phyloP scores from a whole-genome alignment of 139 green algal genomes.

The Asterochloris sp. region DNA sequence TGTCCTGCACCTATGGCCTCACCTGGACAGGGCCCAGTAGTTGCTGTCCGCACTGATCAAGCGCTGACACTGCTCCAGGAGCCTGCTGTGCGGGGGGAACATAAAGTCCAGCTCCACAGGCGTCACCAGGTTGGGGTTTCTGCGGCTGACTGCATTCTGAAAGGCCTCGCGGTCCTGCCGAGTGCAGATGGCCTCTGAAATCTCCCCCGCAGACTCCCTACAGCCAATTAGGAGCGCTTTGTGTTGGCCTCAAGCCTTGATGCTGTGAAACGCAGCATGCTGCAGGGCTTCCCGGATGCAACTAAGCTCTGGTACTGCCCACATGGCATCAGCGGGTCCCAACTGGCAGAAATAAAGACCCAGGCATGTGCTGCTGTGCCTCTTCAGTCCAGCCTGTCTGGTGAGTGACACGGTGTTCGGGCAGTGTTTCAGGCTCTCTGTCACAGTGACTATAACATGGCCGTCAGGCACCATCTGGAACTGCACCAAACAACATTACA shows the following conservation, averaged over 20 bases:
- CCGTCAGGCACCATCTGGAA: neutral
- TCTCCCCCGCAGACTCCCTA: neutral
- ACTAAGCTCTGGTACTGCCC: neutral
- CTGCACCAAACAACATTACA: neutral
- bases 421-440: neutral
- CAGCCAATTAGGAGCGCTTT: neutral
- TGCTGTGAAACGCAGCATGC: neutral
- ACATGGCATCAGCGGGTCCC: too few species aligned
- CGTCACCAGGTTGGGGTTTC: constrained; percentile 6
- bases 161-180: constrained; percentile 5
- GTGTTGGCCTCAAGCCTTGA: neutral
- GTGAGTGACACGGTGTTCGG: neutral
- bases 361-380: neutral
- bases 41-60: constrained; percentile 13
- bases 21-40: constrained; percentile 8
- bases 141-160: constrained; percentile 6
- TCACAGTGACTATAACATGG: neutral
- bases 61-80: constrained; percentile 8
- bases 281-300: neutral
- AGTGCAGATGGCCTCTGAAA: constrained; percentile 4
- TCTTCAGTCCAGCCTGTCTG: neutral
- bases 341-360: neutral
- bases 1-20: neutral
- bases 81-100: neutral
- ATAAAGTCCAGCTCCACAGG: constrained; percentile 17